Conservation (phyloP, 306 rosid genomes). For the Fragaria nilgerrensis region DNA sequence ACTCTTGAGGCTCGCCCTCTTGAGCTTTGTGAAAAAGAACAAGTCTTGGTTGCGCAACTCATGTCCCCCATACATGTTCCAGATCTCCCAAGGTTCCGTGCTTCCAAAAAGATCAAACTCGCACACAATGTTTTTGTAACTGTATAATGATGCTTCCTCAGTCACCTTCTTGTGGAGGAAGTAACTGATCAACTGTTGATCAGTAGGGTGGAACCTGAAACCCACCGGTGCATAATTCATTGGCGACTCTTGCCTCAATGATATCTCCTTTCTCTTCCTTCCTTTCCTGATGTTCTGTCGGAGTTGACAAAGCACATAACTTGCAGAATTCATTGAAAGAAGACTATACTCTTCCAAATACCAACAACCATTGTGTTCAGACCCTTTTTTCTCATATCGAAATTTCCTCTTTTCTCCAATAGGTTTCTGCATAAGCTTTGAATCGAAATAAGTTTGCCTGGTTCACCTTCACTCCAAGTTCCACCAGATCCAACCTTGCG, state of each 20-base stretch:
- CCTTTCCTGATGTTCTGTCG: background rate
- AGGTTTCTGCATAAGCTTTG: background rate
- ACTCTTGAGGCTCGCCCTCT: background rate
- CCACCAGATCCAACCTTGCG: background rate
- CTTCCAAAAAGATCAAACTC: background rate
- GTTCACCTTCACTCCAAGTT: background rate
- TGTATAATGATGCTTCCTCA: background rate
- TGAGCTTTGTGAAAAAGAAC: background rate
- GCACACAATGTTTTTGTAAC: background rate
- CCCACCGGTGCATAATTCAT: background rate
- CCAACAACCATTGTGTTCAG: background rate
- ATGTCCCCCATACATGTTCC: background rate
- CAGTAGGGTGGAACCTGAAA: slow-evolving; percentile 1
- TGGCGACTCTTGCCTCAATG: background rate
- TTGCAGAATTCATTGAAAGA: background rate
- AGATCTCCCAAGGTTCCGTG: slow-evolving; percentile 3
- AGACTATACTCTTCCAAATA: slow-evolving; percentile 2
- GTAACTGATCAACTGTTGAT: background rate
- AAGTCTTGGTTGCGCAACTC: background rate
- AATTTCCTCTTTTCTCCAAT: background rate
- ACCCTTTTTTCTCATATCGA: background rate
- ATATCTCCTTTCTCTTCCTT: background rate
- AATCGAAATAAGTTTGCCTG: background rate
- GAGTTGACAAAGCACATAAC: background rate
- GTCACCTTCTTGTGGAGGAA: background rate